Percentiles rank a stretch among this genome's conserved stretches.
Evolutionary conservation across 2,329 filamentous ascomycete genomes (phyloP).

Genomic region (Colletotrichum sp.): DNA sequence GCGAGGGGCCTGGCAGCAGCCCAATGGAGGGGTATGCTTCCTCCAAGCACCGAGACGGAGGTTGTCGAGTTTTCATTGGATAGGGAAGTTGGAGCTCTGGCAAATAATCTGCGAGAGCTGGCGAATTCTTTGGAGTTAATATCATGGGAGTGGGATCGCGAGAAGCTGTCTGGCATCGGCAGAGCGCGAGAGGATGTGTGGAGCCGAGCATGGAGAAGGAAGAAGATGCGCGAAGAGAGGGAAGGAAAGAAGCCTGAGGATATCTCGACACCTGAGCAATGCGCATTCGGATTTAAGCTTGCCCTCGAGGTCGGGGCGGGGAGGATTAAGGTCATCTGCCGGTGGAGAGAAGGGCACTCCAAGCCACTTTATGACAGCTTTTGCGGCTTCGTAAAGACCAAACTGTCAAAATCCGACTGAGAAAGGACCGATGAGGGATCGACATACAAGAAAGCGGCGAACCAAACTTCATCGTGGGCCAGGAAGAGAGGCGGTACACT

Average conservation of each 20-base stretch:
- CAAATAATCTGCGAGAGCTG: conserved; percentile 43
- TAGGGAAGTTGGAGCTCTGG: conserved; percentile 40
- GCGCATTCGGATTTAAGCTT: conserved; percentile 64
- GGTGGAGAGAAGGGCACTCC: conserved; percentile 81
- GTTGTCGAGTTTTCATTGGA: conserved; percentile 21
- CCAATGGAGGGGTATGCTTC: conserved; percentile 48
- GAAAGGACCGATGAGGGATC: not conserved
- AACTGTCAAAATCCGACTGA: not conserved
- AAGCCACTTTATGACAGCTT: conserved; percentile 84
- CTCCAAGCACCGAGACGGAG: conserved; percentile 43
- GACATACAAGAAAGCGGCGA: not conserved
- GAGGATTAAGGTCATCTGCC: conserved; percentile 54
- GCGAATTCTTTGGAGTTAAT: conserved; percentile 62
- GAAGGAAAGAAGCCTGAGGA: conserved; percentile 26
- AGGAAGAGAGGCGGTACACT: not conserved
- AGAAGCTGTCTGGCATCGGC: conserved; percentile 61
- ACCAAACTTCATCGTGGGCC: not conserved
- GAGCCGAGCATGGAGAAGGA: conserved; percentile 75
- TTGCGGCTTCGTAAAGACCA: conserved; percentile 72
- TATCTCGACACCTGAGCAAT: conserved; percentile 31
- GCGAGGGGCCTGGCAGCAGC: conserved; percentile 49
- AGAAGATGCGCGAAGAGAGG: conserved; percentile 41
- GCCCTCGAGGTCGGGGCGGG: conserved; percentile 45
- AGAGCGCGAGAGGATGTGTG: conserved; percentile 76
- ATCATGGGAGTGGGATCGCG: conserved; percentile 67